Base-by-base conservation (phyloP, 495 filamentous ascomycete species). In the Aspergillus panamensis region DNA sequence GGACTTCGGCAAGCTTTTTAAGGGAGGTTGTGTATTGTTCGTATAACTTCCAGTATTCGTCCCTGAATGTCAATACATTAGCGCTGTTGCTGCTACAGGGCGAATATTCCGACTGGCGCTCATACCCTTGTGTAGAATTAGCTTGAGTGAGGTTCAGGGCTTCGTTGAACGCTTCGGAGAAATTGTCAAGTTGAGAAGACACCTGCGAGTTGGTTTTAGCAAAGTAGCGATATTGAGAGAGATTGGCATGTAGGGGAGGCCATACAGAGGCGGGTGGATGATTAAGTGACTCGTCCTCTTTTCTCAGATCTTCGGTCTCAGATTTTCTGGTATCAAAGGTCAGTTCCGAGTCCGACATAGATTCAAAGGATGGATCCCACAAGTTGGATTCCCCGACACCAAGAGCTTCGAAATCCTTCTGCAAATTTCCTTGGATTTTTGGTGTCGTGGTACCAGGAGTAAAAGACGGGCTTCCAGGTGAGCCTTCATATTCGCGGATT, bases 401-500 rank as follows among this genome's bases (percentile, higher is more conserved):
- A 35, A 76, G 70, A 6, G 72, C 73, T 51, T 79, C 76, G 43
- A 79, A 72, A 48, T 79, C 76, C 52, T 76, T 77, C 40, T 75
- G 73, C 21, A 79, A 57, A n/a, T 71, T 77, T 13, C 72, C 73
- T 52, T 74, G 71, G 60, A 76, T 51, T 48, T 70, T 73, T 2
- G 75, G 71, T 32, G 76, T 77, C 32, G 72, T 67, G 19, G 67
- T 72, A 8, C 71, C 73, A 8, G 76, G 66, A 2, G 66, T 70
- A 19, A 66, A 68, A 16, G 76, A 77, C 51, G 69, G 69, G 53
- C 70, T 77, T 47, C 73, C 68, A 32, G 74, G 72, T 3, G 73
- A 66, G 17, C 76, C 72, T 54, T 81, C 77, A 10, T 80, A 57
- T 33, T 84, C 80, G 17, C 78, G 75, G 21, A 84, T 69, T 31